Conservation (phyloP, 495 filamentous ascomycete species). For the Aspergillus indologenus region DNA sequence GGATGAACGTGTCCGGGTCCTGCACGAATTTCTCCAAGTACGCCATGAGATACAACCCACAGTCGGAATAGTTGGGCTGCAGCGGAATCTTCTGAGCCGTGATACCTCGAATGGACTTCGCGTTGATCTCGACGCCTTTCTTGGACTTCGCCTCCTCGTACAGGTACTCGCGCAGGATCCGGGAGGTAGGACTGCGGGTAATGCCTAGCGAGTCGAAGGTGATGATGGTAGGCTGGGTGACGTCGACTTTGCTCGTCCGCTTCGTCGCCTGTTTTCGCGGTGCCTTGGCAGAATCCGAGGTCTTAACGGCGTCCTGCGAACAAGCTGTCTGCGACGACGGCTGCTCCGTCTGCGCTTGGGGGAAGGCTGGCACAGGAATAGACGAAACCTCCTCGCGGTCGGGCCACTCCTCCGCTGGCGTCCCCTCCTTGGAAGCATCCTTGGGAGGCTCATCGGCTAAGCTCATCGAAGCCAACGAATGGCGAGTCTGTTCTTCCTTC, state of each 20-base stretch:
- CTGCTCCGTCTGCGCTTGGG: neutral
- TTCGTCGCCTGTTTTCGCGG: slow-evolving; percentile 32
- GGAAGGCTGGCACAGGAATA: neutral
- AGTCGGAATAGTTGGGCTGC: slow-evolving; percentile 85
- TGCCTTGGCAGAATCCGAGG: slow-evolving; percentile 15
- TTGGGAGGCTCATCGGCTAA: slow-evolving; percentile 15
- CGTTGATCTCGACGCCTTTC: slow-evolving; percentile 55
- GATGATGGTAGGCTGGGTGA: slow-evolving; percentile 64
- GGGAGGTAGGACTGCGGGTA: slow-evolving; percentile 58
- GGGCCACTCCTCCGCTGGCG: slow-evolving; percentile 23
- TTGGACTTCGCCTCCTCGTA: slow-evolving; percentile 68
- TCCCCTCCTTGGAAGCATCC: slow-evolving; percentile 5
- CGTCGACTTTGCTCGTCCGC: slow-evolving; percentile 25
- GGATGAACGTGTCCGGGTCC: slow-evolving; percentile 62
- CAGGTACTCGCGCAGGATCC: slow-evolving; percentile 73
- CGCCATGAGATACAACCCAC: slow-evolving; percentile 78
- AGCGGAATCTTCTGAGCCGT: slow-evolving; percentile 68
- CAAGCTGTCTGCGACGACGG: neutral
- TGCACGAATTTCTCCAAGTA: slow-evolving; percentile 79
- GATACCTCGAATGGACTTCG: slow-evolving; percentile 55
- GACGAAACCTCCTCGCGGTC: slow-evolving; percentile 25
- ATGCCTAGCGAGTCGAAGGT: slow-evolving; percentile 80
- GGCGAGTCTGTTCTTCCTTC: slow-evolving; percentile 21
- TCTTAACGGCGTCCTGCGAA: slow-evolving; percentile 8
- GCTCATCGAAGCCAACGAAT: slow-evolving; percentile 28